Evolutionary conservation across 1,284 basidiomycete genomes (phyloP).

Genomic region (Pseudozyma hubeiensis): DNA sequence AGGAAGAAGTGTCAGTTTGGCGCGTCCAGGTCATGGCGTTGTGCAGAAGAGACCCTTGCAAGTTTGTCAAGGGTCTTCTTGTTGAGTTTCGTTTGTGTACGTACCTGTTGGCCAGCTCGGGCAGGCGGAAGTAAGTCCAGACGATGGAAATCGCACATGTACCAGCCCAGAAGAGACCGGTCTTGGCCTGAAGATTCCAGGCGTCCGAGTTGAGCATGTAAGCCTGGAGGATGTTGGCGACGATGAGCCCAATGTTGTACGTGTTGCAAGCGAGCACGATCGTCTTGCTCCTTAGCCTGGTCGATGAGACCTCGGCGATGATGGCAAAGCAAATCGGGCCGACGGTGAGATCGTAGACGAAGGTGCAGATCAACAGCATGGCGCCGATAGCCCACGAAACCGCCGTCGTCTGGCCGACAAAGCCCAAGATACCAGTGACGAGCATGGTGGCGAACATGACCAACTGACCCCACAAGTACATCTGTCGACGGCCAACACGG

Average conservation of each 20-base stretch:
- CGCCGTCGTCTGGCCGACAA: slow-evolving; percentile 30
- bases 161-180: slow-evolving; percentile 70
- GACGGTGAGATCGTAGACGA: slow-evolving; percentile 69
- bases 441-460: slow-evolving; percentile 69
- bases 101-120: slow-evolving; percentile 67
- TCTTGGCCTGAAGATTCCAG: slow-evolving; percentile 70
- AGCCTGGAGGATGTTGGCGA: slow-evolving; percentile 71
- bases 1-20: slow-evolving; percentile 2
- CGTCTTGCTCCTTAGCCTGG: slow-evolving; percentile 72
- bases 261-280: slow-evolving; percentile 72
- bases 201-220: slow-evolving; percentile 69
- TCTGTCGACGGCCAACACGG: slow-evolving; percentile 69
- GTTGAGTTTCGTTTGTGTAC: neutral
- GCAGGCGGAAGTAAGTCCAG: slow-evolving; percentile 68
- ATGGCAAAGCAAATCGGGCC: slow-evolving; percentile 71
- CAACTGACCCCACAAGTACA: slow-evolving; percentile 72
- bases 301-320: slow-evolving; percentile 71
- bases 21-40: neutral
- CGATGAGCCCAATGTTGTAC: slow-evolving; percentile 68
- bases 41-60: neutral
- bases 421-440: slow-evolving; percentile 71
- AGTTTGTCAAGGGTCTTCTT: neutral
- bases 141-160: slow-evolving; percentile 69
- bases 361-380: slow-evolving; percentile 70
- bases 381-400: slow-evolving; percentile 69